phyloP scores from a whole-genome alignment of 176 grass and related monocot genomes.

The Olyra latifolia region DNA sequence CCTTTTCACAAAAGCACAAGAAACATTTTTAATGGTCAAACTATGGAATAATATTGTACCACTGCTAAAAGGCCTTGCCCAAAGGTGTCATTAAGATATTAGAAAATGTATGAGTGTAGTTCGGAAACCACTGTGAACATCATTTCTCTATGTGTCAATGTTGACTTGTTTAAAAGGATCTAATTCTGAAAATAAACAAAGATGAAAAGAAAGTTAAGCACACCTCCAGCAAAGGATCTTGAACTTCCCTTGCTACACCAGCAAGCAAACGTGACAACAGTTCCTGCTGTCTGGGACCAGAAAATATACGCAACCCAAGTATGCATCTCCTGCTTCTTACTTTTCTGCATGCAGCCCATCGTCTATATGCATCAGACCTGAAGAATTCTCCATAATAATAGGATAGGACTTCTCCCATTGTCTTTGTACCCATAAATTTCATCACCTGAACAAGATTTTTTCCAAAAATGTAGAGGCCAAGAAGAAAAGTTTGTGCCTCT shows the following conservation, averaged over 20 bases:
- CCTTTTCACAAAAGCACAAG: neutral
- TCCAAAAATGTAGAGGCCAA: conserved; percentile 89
- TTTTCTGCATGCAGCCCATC: conserved; percentile 75
- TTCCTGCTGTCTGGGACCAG: conserved; percentile 78
- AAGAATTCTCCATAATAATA: conserved; percentile 93
- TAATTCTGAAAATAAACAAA: neutral
- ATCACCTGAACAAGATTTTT: conserved; percentile 83
- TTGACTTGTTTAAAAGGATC: conserved; percentile 4
- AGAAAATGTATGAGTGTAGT: neutral
- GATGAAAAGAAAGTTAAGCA: conserved; percentile 25
- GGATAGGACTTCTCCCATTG: conserved; percentile 73
- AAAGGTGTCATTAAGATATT: neutral
- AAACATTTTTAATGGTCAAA: neutral
- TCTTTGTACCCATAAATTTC: conserved; percentile 64
- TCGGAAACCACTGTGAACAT: neutral
- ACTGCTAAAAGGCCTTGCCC: neutral
- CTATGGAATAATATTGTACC: conserved; percentile 4
- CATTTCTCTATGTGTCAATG: conserved; percentile 1
- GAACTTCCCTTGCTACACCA: conserved; percentile 52
- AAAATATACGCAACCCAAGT: conserved; percentile 80
- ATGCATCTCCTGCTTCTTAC: conserved; percentile 81
- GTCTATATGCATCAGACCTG: conserved; percentile 61
- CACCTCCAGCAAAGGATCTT: conserved; percentile 59
- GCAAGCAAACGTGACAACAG: conserved; percentile 66
- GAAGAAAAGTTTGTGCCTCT: conserved; percentile 71